These are phyloP conservation scores for Cryphonectria nitschkei DNA, from an alignment of 2,329 filamentous ascomycete genomes.

Conservation along the genomic window DNA sequence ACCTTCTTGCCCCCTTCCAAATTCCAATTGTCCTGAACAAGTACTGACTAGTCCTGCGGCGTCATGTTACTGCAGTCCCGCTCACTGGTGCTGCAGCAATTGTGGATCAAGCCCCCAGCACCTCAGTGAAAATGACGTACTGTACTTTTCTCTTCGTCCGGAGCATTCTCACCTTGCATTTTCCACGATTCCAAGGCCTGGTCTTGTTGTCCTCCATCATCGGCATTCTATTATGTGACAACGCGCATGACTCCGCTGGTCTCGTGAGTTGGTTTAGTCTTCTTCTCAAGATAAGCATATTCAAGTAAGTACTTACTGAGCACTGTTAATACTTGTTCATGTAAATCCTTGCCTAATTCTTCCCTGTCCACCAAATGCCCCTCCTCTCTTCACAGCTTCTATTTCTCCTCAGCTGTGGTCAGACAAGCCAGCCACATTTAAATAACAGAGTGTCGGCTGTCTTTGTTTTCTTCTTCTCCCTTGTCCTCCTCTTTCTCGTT, in stretches of 20 bases:
- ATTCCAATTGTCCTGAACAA: background rate
- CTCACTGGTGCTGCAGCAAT: background rate
- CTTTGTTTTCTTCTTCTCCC: background rate
- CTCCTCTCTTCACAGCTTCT: background rate
- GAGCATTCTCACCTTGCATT: background rate
- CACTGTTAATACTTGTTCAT: too few species aligned
- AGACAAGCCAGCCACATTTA: background rate
- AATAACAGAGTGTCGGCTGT: background rate
- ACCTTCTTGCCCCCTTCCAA: background rate
- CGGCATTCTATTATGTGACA: background rate
- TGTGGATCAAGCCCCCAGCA: background rate
- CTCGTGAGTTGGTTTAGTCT: conserved; percentile 4
- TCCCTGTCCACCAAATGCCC: background rate
- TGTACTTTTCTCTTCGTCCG: background rate
- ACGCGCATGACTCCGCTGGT: background rate
- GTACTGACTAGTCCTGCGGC: background rate
- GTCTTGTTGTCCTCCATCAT: background rate
- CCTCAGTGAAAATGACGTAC: background rate
- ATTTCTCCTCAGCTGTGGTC: background rate
- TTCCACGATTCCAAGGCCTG: background rate
- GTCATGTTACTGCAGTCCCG: background rate
- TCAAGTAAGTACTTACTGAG: background rate
- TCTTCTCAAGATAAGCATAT: background rate
- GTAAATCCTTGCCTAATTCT: background rate
- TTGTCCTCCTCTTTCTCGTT: too few species aligned